Conservation (phyloP, 306 rosid genomes). For the Cyamopsis tetragonoloba region DNA sequence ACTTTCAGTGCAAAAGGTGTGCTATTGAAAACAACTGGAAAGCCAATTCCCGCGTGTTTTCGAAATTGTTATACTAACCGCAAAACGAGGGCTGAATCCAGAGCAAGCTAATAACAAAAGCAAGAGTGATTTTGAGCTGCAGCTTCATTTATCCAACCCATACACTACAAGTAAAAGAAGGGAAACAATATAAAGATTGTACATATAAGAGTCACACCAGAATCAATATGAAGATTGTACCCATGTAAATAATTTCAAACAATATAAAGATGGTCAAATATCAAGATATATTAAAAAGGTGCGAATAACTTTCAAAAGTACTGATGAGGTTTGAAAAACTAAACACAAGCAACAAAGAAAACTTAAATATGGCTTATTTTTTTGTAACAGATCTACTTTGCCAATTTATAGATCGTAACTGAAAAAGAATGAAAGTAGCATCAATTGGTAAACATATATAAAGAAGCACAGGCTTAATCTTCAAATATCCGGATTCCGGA, state of each 20-base stretch:
- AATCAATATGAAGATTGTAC: not conserved
- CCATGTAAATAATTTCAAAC: not conserved
- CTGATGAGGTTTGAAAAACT: not conserved
- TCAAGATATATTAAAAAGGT: not conserved
- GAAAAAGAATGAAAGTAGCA: constrained; percentile 24
- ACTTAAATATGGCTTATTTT: not conserved
- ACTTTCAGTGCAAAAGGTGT: not conserved
- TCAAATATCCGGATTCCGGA: constrained; percentile 19
- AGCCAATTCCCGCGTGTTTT: not conserved
- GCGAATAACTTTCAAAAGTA: not conserved
- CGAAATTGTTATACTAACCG: constrained; percentile 49
- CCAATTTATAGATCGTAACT: not conserved
- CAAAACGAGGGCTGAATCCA: constrained; percentile 52
- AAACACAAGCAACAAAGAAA: constrained; percentile 3
- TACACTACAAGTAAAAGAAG: constrained; percentile 24
- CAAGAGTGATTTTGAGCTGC: constrained; percentile 40
- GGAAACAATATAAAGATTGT: constrained; percentile 10
- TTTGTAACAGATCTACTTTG: not conserved
- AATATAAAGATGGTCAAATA: not conserved
- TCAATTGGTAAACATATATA: constrained; percentile 28
- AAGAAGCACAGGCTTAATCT: constrained; percentile 27
- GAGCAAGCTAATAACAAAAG: constrained; percentile 50
- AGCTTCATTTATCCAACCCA: constrained; percentile 66
- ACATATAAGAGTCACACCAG: not conserved
- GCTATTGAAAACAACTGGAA: not conserved